A percentile compares a stretch with the other conserved stretches of the same genome.
Conservation (phyloP, 2,329 filamentous ascomycete species). For the Penicillium polonicum region DNA sequence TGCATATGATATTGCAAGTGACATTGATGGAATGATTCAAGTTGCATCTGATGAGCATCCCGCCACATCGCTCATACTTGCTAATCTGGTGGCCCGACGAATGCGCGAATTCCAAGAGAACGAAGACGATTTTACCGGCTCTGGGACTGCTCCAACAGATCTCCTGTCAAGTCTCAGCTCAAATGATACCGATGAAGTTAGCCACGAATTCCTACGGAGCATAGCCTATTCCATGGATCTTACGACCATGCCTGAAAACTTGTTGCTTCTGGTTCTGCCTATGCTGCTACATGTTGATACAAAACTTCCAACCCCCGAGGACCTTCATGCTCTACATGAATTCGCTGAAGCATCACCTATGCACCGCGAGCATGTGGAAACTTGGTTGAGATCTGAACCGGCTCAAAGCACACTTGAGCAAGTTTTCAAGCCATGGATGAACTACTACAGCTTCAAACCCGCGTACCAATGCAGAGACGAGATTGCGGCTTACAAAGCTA, state of each 20-base stretch:
- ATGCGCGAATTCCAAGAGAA: not conserved
- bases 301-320: not conserved
- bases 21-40: not conserved
- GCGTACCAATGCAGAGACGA: not conserved
- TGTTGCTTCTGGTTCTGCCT: not conserved
- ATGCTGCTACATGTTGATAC: constrained; percentile 1
- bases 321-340: constrained; percentile 1
- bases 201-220: not conserved
- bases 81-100: not conserved
- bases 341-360: not conserved
- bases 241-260: not conserved
- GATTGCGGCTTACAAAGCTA: not conserved
- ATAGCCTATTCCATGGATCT: constrained; percentile 1
- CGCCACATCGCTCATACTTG: not conserved
- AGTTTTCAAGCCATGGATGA: not conserved
- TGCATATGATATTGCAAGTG: not conserved
- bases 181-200: not conserved
- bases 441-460: not conserved
- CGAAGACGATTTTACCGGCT: not conserved
- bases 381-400: not conserved
- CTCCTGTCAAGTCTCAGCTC: not conserved
- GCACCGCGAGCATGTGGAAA: not conserved
- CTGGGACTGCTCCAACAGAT: not conserved
- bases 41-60: not conserved
- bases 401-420: not conserved